phyloP scores from a whole-genome alignment of 73 alveolate genomes.

The Diophrys sp. region DNA sequence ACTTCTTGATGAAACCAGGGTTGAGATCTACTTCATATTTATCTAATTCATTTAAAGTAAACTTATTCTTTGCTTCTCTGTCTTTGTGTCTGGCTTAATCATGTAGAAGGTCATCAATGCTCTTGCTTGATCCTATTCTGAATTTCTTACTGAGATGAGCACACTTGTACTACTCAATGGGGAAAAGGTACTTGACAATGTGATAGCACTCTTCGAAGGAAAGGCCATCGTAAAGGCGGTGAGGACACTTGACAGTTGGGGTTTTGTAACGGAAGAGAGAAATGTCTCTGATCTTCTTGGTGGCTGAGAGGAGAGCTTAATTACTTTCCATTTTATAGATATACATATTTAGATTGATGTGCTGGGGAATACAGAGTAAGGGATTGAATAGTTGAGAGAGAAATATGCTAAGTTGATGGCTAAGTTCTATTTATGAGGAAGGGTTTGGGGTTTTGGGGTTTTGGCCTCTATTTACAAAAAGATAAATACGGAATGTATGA shows the following conservation, averaged over 20 bases:
- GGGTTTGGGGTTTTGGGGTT: too few species aligned
- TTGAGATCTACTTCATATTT: neutral
- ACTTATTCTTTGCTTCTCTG: neutral
- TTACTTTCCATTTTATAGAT: constrained; percentile 83
- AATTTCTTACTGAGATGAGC: neutral
- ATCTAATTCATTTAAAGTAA: neutral
- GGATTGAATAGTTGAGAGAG: constrained; percentile 66
- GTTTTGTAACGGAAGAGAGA: neutral
- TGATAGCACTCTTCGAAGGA: neutral
- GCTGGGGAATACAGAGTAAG: constrained; percentile 74
- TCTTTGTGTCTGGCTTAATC: neutral
- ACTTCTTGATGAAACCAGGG: neutral
- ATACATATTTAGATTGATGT: constrained; percentile 83
- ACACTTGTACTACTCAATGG: neutral
- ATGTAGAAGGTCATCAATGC: neutral
- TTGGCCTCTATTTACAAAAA: constrained; percentile 63
- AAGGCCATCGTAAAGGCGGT: neutral
- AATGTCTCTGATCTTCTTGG: neutral
- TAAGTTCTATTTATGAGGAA: too few species aligned
- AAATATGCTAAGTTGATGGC: constrained; percentile 72
- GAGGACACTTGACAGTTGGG: neutral
- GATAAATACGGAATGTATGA: constrained; percentile 62
- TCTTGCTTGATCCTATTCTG: neutral
- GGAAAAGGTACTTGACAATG: neutral
- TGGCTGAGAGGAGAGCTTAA: too few species aligned